Percentiles rank a stretch among this genome's conserved stretches.
Conservation (phyloP, 805 yeast species). For the Saccharomycopsis malanga region DNA sequence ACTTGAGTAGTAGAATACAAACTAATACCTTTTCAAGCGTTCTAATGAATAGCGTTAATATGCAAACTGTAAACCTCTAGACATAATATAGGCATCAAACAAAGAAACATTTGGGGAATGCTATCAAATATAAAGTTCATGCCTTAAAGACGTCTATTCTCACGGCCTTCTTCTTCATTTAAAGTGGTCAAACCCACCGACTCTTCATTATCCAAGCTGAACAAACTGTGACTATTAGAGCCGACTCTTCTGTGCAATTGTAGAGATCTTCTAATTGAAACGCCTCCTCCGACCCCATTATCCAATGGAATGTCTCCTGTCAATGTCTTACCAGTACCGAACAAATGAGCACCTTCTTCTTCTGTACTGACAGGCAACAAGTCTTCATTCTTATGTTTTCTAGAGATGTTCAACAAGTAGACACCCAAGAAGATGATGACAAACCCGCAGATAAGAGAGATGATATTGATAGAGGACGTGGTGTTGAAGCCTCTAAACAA, state of each 20-base stretch:
- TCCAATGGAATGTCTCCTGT: constrained; percentile 74
- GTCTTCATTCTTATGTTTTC: constrained; percentile 51
- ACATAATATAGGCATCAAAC: no score
- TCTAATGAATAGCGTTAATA: no score
- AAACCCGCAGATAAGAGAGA: constrained; percentile 79
- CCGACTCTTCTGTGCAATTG: constrained; percentile 21
- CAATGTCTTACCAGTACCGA: constrained; percentile 36
- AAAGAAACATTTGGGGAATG: no score
- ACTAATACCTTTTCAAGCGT: no score
- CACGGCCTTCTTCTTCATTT: constrained; percentile 24
- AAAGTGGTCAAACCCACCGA: constrained; percentile 30
- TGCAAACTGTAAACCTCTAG: no score
- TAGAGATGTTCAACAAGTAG: constrained; percentile 68
- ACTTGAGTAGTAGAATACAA: no score
- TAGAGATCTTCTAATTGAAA: constrained; percentile 20
- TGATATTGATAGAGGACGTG: constrained; percentile 67
- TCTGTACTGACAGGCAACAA: constrained; percentile 19
- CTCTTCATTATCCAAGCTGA: constrained; percentile 28
- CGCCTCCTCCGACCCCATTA: constrained; percentile 67
- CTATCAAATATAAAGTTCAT: no score
- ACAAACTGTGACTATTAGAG: constrained; percentile 15
- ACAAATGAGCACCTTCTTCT: constrained; percentile 25
- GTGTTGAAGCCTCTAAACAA: constrained; percentile 84
- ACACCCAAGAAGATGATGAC: constrained; percentile 84
- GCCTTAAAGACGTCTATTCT: no score